Conservation (phyloP, 1,284 basidiomycete genomes). For the Cutaneotrichosporon sp. region DNA sequence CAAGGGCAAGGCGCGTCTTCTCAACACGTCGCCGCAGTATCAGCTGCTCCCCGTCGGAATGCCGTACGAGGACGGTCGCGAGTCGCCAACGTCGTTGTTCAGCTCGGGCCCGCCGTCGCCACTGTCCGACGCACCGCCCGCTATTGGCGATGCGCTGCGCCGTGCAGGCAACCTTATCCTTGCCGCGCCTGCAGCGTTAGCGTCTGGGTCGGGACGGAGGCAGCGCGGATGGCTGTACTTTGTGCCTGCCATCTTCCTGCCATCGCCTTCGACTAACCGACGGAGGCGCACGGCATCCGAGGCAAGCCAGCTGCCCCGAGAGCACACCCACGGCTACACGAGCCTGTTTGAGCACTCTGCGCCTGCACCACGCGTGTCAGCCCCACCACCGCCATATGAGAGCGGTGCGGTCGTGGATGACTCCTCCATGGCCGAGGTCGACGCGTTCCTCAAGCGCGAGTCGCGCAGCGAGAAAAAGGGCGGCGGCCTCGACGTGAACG, state of each 20-base stretch:
- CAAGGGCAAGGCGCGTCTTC: conserved; percentile 18
- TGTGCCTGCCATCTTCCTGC: conserved; percentile 43
- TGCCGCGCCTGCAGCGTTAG: conserved; percentile 39
- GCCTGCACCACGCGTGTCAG: neutral
- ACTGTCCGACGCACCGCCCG: conserved; percentile 18
- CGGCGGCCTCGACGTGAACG: neutral
- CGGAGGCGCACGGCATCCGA: conserved; percentile 38
- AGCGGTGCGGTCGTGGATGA: conserved; percentile 4
- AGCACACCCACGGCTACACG: conserved; percentile 7
- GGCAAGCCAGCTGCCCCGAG: conserved; percentile 34
- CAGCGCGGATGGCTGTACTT: conserved; percentile 41
- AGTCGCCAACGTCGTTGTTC: conserved; percentile 7
- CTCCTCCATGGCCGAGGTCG: conserved; percentile 31
- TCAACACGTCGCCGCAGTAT: conserved; percentile 17
- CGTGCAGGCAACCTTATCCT: conserved; percentile 40
- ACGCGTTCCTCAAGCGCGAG: conserved; percentile 30
- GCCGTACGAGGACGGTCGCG: conserved; percentile 3
- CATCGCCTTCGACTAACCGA: conserved; percentile 1
- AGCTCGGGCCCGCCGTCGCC: conserved; percentile 10
- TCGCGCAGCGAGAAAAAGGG: neutral
- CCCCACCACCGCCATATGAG: no score
- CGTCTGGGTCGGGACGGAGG: conserved; percentile 18
- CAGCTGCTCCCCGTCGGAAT: conserved; percentile 11
- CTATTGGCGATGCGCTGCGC: conserved; percentile 32
- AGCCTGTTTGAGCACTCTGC: neutral